Evolutionary conservation across 306 rosid genomes (phyloP).

Genomic region (Erythrophleum fordii): DNA sequence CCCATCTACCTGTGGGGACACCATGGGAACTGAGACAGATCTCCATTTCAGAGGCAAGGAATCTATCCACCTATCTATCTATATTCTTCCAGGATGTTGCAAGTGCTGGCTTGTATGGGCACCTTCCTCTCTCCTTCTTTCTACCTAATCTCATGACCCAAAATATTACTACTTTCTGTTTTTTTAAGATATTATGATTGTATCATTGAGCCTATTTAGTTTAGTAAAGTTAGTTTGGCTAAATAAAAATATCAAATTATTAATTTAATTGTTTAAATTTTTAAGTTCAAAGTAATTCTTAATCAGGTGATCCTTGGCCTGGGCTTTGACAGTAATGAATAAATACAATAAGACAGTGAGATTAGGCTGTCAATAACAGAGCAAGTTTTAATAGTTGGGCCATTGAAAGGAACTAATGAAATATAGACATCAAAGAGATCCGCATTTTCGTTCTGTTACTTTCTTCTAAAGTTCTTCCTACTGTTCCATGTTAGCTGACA

Average conservation of each 20-base stretch:
- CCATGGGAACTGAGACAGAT: conserved; percentile 36
- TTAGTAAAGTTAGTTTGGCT: no score
- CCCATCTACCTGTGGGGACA: conserved; percentile 32
- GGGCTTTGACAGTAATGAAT: conserved; percentile 23
- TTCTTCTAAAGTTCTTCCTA: conserved; percentile 39
- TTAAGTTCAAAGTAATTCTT: no score
- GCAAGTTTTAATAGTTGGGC: conserved; percentile 39
- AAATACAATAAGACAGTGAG: conserved; percentile 41
- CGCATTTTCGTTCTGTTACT: conserved; percentile 45
- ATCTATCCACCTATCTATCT: conserved; percentile 37
- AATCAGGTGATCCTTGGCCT: no score
- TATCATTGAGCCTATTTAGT: no score
- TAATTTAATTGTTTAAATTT: no score
- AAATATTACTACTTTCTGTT: neutral
- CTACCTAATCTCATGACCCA: conserved; percentile 38
- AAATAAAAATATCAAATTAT: no score
- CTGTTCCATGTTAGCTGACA: conserved; percentile 41
- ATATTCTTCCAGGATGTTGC: conserved; percentile 33
- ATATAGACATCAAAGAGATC: conserved; percentile 44
- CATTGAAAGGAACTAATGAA: conserved; percentile 48
- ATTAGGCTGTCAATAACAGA: conserved; percentile 50
- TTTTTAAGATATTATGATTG: no score
- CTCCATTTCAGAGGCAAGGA: conserved; percentile 42
- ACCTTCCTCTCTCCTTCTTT: conserved; percentile 20
- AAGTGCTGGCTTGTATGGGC: conserved; percentile 30